A percentile compares a stretch with the other conserved stretches of the same genome.
Conservation (phyloP, 2,329 filamentous ascomycete genomes). For the Colletotrichum sp. region DNA sequence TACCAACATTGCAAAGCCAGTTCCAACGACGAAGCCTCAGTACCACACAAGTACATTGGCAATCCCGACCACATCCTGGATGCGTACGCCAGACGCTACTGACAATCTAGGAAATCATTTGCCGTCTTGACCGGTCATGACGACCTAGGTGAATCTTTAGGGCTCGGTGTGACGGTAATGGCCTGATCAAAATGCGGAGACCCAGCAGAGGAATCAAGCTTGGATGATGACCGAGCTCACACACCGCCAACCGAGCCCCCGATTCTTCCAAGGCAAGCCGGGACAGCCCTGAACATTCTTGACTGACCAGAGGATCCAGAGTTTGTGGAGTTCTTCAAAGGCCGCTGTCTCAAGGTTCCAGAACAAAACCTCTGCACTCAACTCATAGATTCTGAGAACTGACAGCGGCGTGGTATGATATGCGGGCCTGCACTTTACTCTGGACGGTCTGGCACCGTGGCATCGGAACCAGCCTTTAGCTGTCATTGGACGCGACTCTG, state of each 20-base stretch:
- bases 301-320: neutral
- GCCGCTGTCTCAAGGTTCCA: neutral
- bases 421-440: neutral
- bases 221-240: neutral
- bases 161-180: neutral
- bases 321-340: neutral
- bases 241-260: neutral
- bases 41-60: neutral
- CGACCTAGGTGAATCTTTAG: neutral
- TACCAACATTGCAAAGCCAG: neutral
- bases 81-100: neutral
- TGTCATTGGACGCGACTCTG: neutral
- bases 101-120: neutral
- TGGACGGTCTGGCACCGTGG: neutral
- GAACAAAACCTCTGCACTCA: neutral
- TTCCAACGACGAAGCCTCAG: neutral
- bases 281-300: neutral
- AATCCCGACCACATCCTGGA: neutral
- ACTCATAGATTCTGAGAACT: constrained; percentile 9
- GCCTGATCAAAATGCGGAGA: neutral
- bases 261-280: neutral
- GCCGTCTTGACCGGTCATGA: neutral
- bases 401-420: neutral
- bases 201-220: neutral
- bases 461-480: neutral